Evolutionary conservation across 2,329 filamentous ascomycete species (phyloP), one percentile per base, ranked within the genome.

Genomic region (Fusarium sp.): DNA sequence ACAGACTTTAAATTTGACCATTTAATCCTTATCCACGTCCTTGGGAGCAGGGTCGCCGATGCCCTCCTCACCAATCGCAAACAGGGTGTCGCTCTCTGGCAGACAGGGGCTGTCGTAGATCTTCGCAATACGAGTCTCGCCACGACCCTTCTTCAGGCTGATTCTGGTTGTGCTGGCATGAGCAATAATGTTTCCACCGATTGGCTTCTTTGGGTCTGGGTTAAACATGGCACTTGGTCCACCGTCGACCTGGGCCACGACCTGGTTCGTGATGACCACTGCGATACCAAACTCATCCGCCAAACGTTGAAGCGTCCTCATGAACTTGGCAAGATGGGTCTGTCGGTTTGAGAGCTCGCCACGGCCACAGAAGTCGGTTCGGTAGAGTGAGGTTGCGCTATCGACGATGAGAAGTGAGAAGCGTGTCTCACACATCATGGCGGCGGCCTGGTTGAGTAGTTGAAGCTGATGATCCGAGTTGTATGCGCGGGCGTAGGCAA

Each of bases 341-440:
- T 99, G 97, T 73, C 97, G 90, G 59, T 94, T 95, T n/a, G 95
- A 98, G 35, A 99, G 89, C 84, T 99, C 97, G 68, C 97, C 97
- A 83, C 97, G 93, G n/a, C 97, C 97, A 72, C 95, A 91, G 84
- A 98, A 99, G 80, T 99, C 97, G 0, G 97, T 99, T 76, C 97
- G 92, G 84, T 99, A 99, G 4, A 99, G 89, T 3, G 96, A 93
- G 0, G 97, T 99, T 15, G 97, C 97, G 66, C 95, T 98, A 84
- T 99, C 97, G 66, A 99, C 97, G 58, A 99, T 92, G 59, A 99
- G 91, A 10, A 99, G 89, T 4, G 97, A 98, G 83, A 99, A 99
- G 5, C 97, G 92, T 0, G 97, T 99, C 86, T 99, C 97, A 67
- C 95, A 98, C 97, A 99, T 99, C 97, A 99, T 99, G 71, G 95